Evolutionary conservation across 1,284 basidiomycete species (phyloP).

Genomic region (Ustilago tritici): DNA sequence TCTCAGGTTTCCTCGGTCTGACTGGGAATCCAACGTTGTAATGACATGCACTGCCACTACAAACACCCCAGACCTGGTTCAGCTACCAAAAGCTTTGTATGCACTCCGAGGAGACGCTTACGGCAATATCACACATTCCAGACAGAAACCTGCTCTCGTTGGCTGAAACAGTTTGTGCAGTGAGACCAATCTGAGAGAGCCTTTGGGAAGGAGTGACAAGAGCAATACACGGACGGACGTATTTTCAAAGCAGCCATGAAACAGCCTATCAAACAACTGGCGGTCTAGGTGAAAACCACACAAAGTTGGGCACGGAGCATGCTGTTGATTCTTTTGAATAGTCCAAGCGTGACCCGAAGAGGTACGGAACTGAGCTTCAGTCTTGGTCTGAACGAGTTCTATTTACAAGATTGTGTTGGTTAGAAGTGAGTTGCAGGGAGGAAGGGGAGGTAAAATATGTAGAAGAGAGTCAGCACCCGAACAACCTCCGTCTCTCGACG

Average conservation of each 20-base stretch:
- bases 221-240: not conserved
- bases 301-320: not conserved
- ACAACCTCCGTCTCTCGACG: not conserved
- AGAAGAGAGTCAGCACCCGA: not conserved
- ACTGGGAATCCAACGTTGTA: slow-evolving; percentile 33
- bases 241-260: not conserved
- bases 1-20: slow-evolving; percentile 35
- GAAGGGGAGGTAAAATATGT: not conserved
- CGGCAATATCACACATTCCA: slow-evolving; percentile 35
- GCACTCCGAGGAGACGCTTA: slow-evolving; percentile 6
- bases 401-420: not conserved
- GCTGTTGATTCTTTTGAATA: not conserved
- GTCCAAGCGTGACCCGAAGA: not conserved
- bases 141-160: slow-evolving; percentile 12
- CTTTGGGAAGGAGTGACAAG: not conserved
- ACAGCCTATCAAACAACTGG: not conserved
- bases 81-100: slow-evolving; percentile 36
- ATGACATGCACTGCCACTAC: slow-evolving; percentile 19
- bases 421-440: not conserved
- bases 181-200: not conserved
- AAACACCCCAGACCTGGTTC: slow-evolving; percentile 24
- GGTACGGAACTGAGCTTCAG: not conserved
- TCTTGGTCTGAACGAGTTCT: slow-evolving; percentile 4
- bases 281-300: not conserved
- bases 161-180: not conserved